A percentile compares a stretch with the other conserved stretches of the same genome.
Evolutionary conservation across 2,329 filamentous ascomycete species (phyloP).

Genomic region (Calonectria ilicicola): DNA sequence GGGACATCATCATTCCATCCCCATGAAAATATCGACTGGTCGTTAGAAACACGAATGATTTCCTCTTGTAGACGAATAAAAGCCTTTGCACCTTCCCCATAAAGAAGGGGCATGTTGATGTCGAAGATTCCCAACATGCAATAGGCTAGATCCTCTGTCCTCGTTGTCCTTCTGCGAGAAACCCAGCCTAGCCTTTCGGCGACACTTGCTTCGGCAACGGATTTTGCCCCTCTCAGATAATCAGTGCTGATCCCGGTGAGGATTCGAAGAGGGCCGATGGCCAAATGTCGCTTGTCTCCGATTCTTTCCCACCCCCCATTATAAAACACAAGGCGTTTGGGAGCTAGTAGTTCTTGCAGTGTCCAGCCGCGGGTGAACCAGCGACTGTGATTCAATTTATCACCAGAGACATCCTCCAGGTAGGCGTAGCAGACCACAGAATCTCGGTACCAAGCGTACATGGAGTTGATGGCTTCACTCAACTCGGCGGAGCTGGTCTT

Average conservation of each 20-base stretch:
- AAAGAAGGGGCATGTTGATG: constrained; percentile 35
- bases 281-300: not conserved
- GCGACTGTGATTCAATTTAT: not conserved
- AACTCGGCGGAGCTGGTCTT: not conserved
- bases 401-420: not conserved
- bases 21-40: not conserved
- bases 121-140: constrained; percentile 35
- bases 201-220: not conserved
- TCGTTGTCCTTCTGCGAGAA: constrained; percentile 20
- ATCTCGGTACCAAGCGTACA: not conserved
- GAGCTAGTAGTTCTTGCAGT: not conserved
- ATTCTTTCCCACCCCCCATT: not conserved
- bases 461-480: not conserved
- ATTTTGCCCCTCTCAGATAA: not conserved
- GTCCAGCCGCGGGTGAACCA: constrained; percentile 2
- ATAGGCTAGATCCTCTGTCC: constrained; percentile 32
- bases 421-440: not conserved
- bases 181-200: constrained; percentile 29
- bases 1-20: not conserved
- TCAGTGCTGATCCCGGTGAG: not conserved
- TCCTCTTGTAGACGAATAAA: constrained; percentile 31
- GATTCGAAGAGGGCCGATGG: fast-evolving
- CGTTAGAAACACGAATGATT: not conserved
- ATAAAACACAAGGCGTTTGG: not conserved
- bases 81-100: constrained; percentile 29